Percentiles rank a stretch among this genome's conserved stretches.
Evolutionary conservation across 2,329 filamentous ascomycete species (phyloP).

Genomic region (Chaetoscypha palmicola): DNA sequence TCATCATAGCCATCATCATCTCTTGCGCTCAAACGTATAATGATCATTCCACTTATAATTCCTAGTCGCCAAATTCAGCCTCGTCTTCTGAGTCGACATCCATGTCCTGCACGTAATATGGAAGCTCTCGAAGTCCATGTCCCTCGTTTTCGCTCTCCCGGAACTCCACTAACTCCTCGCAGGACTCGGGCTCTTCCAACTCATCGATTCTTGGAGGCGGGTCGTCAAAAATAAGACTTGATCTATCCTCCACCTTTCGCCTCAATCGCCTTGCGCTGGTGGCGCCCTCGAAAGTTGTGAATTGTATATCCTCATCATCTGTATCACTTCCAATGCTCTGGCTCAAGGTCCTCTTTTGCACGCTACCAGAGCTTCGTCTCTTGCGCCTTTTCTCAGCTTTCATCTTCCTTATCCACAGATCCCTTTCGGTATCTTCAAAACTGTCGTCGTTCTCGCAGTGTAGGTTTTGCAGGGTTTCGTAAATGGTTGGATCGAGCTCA

Average conservation of each 20-base stretch:
- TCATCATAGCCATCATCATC: neutral
- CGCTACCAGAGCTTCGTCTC: conserved; percentile 25
- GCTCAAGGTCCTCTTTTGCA: conserved; percentile 28
- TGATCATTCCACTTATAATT: no score
- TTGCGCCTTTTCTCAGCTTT: conserved; percentile 24
- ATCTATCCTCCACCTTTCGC: conserved; percentile 26
- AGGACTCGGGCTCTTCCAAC: conserved; percentile 29
- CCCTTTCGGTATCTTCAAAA: conserved; percentile 4
- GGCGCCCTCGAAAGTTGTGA: conserved; percentile 24
- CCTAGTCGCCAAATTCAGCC: conserved; percentile 5
- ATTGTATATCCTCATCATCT: conserved; percentile 30
- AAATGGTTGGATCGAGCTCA: conserved; percentile 21
- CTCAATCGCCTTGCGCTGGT: conserved; percentile 30
- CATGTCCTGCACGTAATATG: conserved; percentile 29
- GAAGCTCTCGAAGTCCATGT: conserved; percentile 21
- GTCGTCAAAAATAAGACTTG: conserved; percentile 31
- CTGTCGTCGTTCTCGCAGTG: conserved; percentile 17
- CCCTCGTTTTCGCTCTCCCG: conserved; percentile 15
- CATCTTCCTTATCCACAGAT: conserved; percentile 22
- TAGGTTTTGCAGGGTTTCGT: conserved; percentile 19
- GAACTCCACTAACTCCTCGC: conserved; percentile 27
- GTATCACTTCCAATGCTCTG: conserved; percentile 31
- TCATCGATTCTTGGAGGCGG: conserved; percentile 30
- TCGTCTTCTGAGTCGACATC: conserved; percentile 25
- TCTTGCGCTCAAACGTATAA: neutral